Conservation (phyloP, 129 eudicot genomes). For the carrot (Daucus carota) region DH1_v3.0 NC_030381.2:30668501-30669000, state of each 20-base stretch:
- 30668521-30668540: neutral
- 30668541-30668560: neutral
- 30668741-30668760: conserved; percentile 68
- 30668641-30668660: conserved; percentile 55
- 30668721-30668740: conserved; percentile 59
- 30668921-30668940: neutral
- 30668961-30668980: neutral
- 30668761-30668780: conserved; percentile 60
- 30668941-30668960: neutral
- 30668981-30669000: neutral
- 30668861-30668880: neutral
- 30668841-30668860: neutral
- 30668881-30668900: neutral
- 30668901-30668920: neutral
- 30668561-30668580: neutral
- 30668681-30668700: conserved; percentile 62
- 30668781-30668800: conserved; percentile 59
- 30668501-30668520: neutral
- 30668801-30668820: conserved; percentile 39
- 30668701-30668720: conserved; percentile 67
- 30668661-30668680: conserved; percentile 65
- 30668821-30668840: neutral
- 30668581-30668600: neutral
- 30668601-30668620: neutral
- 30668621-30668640: neutral